Base-by-base conservation (phyloP, 176 grass and related monocot species). In the Zea luxurians region DNA sequence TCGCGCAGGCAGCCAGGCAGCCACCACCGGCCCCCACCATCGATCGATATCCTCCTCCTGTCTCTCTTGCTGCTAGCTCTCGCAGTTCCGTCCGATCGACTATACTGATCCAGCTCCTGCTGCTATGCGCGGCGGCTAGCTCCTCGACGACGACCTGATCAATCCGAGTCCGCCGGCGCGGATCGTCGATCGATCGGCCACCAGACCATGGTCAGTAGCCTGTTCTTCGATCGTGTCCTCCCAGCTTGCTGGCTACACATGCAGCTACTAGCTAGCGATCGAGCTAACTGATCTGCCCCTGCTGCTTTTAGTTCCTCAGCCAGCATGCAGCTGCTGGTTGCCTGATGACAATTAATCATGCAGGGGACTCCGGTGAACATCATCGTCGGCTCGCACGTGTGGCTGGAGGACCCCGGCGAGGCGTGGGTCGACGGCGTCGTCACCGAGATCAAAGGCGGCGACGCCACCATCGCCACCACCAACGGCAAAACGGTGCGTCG, bases 321-420 rank as follows among this genome's bases (percentile, higher is more conserved):
- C 27, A 27, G 27, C 27, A 27, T n/a, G n/a, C n/a, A n/a, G n/a
- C 27, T 0, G 27, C 27, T 27, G 27, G 27, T 27, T 27, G 27
- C 27, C 27, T 27, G 27, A 27, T 27, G 18, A 47, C 48, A 18
- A 27, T 27, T 8, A 10, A 35, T 63, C 11, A 6, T 64, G 70
- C 87, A 97, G 94, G 94, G 89, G 54, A 92, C 87, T 66, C 91
- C 91, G 84, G 91, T 97, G 79, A 97, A 93, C 89, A 93, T 97
- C 69, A 92, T 93, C 85, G 94, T 92, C 66, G 94, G 94, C 20
- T 93, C 94, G 71, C 89, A 90, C 11, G 94, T 97, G 1, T 97
- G 94, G 94, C n/a, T 88, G 47, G 94, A 97, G 87, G 91, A 93
- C 73, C 80, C 61, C 9, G 83, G 82, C 53, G 76, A 55, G 4